Conservation (phyloP, 805 yeast genomes). For the Candida anglica region DNA sequence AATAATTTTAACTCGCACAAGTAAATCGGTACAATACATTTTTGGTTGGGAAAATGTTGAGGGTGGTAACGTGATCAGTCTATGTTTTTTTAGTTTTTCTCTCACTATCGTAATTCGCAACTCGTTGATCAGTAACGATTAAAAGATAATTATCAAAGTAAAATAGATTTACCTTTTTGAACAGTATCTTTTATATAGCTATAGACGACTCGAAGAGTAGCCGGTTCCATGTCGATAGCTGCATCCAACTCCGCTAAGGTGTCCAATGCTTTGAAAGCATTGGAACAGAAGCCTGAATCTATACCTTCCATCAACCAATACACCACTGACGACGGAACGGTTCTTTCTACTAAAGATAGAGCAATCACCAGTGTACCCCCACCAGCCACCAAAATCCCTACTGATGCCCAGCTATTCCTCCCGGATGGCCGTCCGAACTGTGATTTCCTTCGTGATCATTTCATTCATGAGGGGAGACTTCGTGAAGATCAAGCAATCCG, state of each 20-base stretch:
- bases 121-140: no score
- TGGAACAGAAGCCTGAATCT: conserved; percentile 40
- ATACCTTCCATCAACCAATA: conserved; percentile 31
- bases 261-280: conserved; percentile 61
- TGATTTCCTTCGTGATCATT: conserved; percentile 68
- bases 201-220: no score
- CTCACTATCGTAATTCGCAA: no score
- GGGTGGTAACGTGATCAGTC: no score
- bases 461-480: conserved; percentile 76
- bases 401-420: conserved; percentile 63
- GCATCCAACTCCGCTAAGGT: conserved; percentile 33
- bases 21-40: no score
- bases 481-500: conserved; percentile 63
- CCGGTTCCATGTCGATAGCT: not conserved
- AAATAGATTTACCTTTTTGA: no score
- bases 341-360: conserved; percentile 53
- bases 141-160: no score
- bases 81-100: no score
- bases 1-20: no score
- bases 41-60: no score
- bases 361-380: conserved; percentile 55
- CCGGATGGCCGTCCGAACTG: conserved; percentile 67
- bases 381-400: conserved; percentile 63
- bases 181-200: no score
- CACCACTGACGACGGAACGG: conserved; percentile 56